Evolutionary conservation across 805 yeast genomes (phyloP), one percentile per base, ranked within the genome.

Genomic region (Groenewaldozyma tartarivorans): DNA sequence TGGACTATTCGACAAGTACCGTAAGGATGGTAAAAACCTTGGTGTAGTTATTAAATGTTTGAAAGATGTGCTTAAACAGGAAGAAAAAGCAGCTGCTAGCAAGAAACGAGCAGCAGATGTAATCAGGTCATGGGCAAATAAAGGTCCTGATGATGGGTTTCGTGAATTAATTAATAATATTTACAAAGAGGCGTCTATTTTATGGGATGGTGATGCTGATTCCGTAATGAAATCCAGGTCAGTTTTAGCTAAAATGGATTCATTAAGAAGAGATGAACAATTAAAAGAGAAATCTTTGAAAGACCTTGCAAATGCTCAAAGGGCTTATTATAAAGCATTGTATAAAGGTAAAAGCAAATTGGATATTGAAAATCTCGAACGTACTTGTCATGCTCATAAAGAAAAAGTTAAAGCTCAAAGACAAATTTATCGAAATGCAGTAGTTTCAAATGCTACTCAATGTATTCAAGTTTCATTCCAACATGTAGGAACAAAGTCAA

Each of bases 191-290:
- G 35, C 43, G 18, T 22, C 29, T 6, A 39, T 44, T 3, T 35
- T 44, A 5, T 35, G 39, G 20, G 39, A 22, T 2, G 7, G 18
- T 1, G 48, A 47, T n/a, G 35, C 39, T 18, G 18, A 35, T 30
- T 11, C 37, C 7, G 6, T 21, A 16, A 33, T 26, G 16, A 18
- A 24, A 5, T 18, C 5, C n/a, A 17, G 40, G 13, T 9, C 29
- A 7, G 29, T 51, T 18, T 27, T 50, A 9, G 42, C 48, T 33
- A 42, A 44, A 18, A 38, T 53, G 18, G 46, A 51, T 18, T 41
- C 42, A 5, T 40, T 53, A 6, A 46, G 42, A 26, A 17, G 35
- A 18, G 50, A 51, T 13, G 58, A 54, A 34, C 44, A 42, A 3
- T 7, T 20, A 5, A 40, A 44, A 20, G 42, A 44, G 22, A 21